A percentile compares a stretch with the other conserved stretches of the same genome.
These are phyloP conservation scores for Didymosphaeria variabile DNA, from an alignment of 2,329 filamentous ascomycete species.

Conservation along the genomic window DNA sequence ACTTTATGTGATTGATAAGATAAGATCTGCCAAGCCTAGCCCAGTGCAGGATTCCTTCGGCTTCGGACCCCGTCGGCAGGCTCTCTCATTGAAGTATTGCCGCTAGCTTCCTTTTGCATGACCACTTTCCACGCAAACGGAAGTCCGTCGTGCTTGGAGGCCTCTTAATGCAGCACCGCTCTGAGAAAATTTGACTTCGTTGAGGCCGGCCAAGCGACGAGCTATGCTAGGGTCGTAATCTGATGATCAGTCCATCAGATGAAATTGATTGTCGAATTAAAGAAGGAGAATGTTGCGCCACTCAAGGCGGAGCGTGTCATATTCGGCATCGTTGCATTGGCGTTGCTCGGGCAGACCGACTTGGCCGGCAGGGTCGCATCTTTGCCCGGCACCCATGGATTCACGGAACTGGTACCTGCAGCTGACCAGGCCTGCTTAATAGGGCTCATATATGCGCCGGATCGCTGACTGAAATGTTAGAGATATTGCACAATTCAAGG, in stretches of 20 bases:
- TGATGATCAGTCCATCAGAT: background rate
- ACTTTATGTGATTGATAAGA: constrained; percentile 22
- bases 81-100: background rate
- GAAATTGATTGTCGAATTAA: background rate
- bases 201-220: background rate
- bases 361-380: background rate
- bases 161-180: background rate
- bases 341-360: background rate
- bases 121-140: background rate
- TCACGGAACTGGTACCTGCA: background rate
- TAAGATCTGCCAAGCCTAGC: constrained; percentile 16
- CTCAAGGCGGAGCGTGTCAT: constrained; percentile 2
- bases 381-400: background rate
- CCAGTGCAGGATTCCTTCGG: background rate
- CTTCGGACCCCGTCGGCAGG: constrained; percentile 1
- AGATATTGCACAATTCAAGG: background rate
- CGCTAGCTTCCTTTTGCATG: background rate
- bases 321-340: background rate
- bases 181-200: background rate
- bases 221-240: constrained; percentile 1
- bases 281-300: background rate
- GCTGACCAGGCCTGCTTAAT: background rate
- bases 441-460: background rate
- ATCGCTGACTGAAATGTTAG: background rate
- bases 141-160: background rate